A percentile compares a stretch with the other conserved stretches of the same genome.
phyloP scores from a whole-genome alignment of 1,284 basidiomycete genomes.

The Ustilago vetiveriae region DNA sequence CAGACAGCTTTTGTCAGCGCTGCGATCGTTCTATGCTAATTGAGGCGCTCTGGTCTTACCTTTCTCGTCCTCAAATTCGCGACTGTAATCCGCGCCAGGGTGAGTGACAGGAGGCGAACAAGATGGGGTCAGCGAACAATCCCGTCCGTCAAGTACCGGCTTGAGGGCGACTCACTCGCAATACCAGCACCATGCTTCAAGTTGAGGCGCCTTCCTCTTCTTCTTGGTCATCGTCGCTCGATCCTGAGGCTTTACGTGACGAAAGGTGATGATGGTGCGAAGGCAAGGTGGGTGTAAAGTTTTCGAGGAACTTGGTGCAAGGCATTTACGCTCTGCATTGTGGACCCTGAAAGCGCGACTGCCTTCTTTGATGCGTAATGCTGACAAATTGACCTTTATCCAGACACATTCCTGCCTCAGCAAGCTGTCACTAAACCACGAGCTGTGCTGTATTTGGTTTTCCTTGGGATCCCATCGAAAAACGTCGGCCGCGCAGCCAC shows the following conservation, averaged over 20 bases:
- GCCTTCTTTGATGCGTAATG: neutral
- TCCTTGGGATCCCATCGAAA: too few species aligned
- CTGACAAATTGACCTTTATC: neutral
- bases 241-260: neutral
- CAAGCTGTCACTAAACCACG: too few species aligned
- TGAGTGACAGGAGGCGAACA: neutral
- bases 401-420: too few species aligned
- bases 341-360: conserved; percentile 10
- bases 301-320: too few species aligned
- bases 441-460: too few species aligned
- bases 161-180: conserved; percentile 79
- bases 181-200: conserved; percentile 91
- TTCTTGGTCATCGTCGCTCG: conserved; percentile 62
- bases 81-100: conserved; percentile 30
- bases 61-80: conserved; percentile 67
- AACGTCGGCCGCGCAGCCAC: too few species aligned
- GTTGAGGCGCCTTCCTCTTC: conserved; percentile 63
- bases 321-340: too few species aligned
- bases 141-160: neutral
- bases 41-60: too few species aligned
- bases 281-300: too few species aligned
- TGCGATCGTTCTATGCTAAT: too few species aligned
- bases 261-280: neutral
- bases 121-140: conserved; percentile 1
- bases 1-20: too few species aligned